Percentiles rank a stretch among this genome's conserved stretches.
Conservation (phyloP, 441 rosid species). For the Theobroma grandiflorum region DNA sequence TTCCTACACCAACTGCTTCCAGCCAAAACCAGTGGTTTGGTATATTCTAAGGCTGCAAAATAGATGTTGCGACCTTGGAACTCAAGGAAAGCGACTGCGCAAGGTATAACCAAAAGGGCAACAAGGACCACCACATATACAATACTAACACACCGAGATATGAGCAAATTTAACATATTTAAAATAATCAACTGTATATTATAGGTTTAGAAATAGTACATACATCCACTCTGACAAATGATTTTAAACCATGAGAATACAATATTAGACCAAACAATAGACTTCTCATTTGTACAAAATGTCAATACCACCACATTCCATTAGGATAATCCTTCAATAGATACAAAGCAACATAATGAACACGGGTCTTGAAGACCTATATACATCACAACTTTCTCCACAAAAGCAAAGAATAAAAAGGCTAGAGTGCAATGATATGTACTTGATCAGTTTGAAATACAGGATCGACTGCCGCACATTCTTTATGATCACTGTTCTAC, state of each 20-base stretch:
- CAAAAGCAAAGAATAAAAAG: conserved; percentile 6
- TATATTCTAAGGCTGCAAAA: too few species aligned
- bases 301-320: conserved; percentile 1
- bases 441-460: conserved; percentile 5
- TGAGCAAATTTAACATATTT: too few species aligned
- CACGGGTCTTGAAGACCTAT: conserved; percentile 9
- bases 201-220: not conserved
- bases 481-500: conserved; percentile 24
- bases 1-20: too few species aligned
- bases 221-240: not conserved
- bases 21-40: too few species aligned
- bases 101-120: too few species aligned
- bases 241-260: not conserved
- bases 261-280: not conserved
- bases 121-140: too few species aligned
- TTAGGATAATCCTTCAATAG: not conserved
- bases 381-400: conserved; percentile 31
- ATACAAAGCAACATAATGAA: not conserved
- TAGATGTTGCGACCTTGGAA: too few species aligned
- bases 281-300: conserved; percentile 14
- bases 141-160: too few species aligned
- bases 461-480: not conserved
- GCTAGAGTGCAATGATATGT: conserved; percentile 23
- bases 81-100: too few species aligned
- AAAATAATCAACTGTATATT: not conserved